Percentiles rank a stretch among this genome's conserved stretches.
Evolutionary conservation across 805 yeast genomes (phyloP).

Genomic region (Myxozyma nipponensis): DNA sequence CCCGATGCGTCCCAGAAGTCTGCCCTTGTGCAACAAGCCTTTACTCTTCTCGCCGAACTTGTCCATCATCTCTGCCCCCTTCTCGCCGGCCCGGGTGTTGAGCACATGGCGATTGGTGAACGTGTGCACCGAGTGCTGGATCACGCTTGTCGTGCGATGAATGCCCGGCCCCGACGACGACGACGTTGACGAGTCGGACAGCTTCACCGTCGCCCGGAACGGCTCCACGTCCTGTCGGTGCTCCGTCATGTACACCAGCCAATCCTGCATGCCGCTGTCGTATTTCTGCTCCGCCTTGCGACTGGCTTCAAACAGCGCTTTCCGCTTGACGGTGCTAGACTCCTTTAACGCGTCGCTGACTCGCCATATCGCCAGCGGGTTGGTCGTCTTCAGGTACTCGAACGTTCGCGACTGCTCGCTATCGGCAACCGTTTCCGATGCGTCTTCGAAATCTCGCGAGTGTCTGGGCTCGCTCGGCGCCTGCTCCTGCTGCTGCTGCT

Average conservation of each 20-base stretch:
- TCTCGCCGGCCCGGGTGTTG: slow-evolving; percentile 13
- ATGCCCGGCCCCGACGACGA: too few relatives aligned
- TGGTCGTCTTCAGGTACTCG: slow-evolving; percentile 2
- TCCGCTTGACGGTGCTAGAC: slow-evolving; percentile 5
- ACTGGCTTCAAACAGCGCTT: slow-evolving; percentile 12
- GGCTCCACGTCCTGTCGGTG: slow-evolving; percentile 17
- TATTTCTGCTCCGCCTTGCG: slow-evolving; percentile 8
- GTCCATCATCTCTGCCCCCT: slow-evolving; percentile 20
- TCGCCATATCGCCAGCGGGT: slow-evolving; percentile 9
- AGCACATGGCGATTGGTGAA: slow-evolving; percentile 16
- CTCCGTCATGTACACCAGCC: slow-evolving; percentile 21
- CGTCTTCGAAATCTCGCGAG: background rate
- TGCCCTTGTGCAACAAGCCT: slow-evolving; percentile 10
- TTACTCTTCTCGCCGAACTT: slow-evolving; percentile 16
- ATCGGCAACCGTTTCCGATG: background rate
- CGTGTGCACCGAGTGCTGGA: slow-evolving; percentile 15
- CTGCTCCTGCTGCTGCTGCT: background rate
- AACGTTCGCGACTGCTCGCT: background rate
- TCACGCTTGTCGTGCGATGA: slow-evolving; percentile 18
- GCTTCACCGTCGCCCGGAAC: background rate
- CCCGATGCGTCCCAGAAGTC: slow-evolving; percentile 14
- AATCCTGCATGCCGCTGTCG: slow-evolving; percentile 14
- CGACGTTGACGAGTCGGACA: background rate
- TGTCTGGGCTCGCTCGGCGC: background rate
- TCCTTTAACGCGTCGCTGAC: slow-evolving; percentile 8